phyloP scores from a whole-genome alignment of 2,329 filamentous ascomycete genomes.

The Stenocarpella maydis region DNA sequence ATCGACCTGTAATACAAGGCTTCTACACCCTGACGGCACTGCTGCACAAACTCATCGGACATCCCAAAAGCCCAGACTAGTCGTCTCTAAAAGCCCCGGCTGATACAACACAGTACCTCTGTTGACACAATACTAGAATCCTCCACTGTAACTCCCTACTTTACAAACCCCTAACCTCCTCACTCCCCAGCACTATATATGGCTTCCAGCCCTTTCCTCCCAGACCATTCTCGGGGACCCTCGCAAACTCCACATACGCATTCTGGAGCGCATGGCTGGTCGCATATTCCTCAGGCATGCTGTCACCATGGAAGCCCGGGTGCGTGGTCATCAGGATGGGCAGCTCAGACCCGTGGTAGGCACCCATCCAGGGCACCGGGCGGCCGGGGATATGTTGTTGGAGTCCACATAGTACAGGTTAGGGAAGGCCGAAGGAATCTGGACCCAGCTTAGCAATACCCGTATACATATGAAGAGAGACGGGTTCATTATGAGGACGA shows the following conservation, averaged over 20 bases:
- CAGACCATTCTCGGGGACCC: neutral
- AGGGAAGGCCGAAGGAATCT: conserved; percentile 33
- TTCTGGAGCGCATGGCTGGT: conserved; percentile 30
- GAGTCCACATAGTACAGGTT: conserved; percentile 39
- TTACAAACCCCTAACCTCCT: conserved; percentile 15
- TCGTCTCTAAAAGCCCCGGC: neutral
- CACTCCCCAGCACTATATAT: conserved; percentile 11
- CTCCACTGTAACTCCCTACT: neutral
- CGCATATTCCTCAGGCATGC: conserved; percentile 20
- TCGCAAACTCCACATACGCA: conserved; percentile 19
- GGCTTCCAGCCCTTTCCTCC: neutral
- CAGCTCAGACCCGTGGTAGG: conserved; percentile 40
- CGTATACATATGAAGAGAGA: too few relatives aligned
- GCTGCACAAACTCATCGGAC: too few relatives aligned
- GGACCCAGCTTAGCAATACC: too few relatives aligned
- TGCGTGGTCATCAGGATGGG: conserved; percentile 43
- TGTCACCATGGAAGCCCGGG: conserved; percentile 32
- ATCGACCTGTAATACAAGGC: neutral
- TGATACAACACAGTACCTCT: conserved; percentile 67
- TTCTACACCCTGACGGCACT: neutral
- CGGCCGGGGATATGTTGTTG: conserved; percentile 37
- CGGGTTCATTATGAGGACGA: too few relatives aligned
- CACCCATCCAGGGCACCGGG: conserved; percentile 37
- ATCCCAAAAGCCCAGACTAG: neutral
- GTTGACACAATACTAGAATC: conserved; percentile 9